These are phyloP conservation scores for Spirogloea muscicola DNA, from an alignment of 139 green algal genomes.

Conservation along the genomic window DNA sequence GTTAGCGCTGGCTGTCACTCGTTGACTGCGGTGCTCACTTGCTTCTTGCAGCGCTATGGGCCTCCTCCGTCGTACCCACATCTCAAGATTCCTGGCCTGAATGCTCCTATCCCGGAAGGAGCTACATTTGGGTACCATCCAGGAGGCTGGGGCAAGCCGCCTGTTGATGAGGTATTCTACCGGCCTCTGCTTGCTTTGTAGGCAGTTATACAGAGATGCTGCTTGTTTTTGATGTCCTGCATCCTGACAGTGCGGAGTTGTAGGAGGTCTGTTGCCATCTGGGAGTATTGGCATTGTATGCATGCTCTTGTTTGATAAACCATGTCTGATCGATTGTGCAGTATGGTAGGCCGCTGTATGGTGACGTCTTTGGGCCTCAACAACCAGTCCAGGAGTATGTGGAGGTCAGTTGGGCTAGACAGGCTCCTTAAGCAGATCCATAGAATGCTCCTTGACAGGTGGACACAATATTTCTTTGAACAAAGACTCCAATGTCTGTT, in stretches of 20 bases:
- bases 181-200: too few relatives aligned
- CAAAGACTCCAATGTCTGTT: neutral
- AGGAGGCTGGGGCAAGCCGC: slow-evolving; percentile 95
- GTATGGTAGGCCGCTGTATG: slow-evolving; percentile 86
- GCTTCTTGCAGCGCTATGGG: slow-evolving; percentile 82
- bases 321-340: too few relatives aligned
- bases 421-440: neutral
- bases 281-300: neutral
- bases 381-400: neutral
- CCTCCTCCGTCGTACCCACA: slow-evolving; percentile 88
- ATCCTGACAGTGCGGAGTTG: too few relatives aligned
- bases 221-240: too few relatives aligned
- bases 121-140: slow-evolving; percentile 79
- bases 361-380: slow-evolving; percentile 84
- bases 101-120: slow-evolving; percentile 83
- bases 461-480: neutral
- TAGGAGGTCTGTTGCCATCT: too few relatives aligned
- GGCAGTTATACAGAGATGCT: too few relatives aligned
- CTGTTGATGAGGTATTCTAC: slow-evolving; percentile 68
- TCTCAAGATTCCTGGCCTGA: slow-evolving; percentile 81
- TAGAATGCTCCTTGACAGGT: neutral
- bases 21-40: too few relatives aligned
- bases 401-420: slow-evolving; percentile 45
- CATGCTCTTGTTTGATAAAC: slow-evolving; percentile 5
- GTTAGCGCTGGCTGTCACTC: too few relatives aligned